Evolutionary conservation across 345 rosid species (phyloP).

Genomic region (Brassica rapa): DNA sequence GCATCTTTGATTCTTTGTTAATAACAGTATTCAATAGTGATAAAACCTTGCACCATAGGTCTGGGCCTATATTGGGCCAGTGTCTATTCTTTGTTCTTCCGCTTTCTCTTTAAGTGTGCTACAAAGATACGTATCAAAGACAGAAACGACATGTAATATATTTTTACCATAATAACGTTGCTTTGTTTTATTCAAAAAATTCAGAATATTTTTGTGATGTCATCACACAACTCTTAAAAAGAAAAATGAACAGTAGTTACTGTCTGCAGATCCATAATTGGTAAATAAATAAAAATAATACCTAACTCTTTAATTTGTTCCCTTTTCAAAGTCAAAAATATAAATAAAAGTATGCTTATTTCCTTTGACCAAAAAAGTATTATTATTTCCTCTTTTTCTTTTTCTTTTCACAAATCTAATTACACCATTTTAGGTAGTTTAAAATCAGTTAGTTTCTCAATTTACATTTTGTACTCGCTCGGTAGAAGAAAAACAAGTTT

Average conservation of each 20-base stretch:
- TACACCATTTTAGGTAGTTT: neutral
- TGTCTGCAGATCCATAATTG: conserved; percentile 13
- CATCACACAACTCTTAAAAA: conserved; percentile 4
- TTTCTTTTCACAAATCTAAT: conserved; percentile 5
- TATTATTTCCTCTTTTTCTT: neutral
- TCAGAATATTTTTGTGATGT: neutral
- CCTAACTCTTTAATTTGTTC: conserved; percentile 1
- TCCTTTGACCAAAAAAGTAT: neutral
- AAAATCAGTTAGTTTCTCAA: neutral
- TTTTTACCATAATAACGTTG: conserved; percentile 15
- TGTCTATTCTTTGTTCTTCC: neutral
- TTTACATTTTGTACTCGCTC: neutral
- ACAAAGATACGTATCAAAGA: conserved; percentile 12
- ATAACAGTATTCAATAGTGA: conserved; percentile 2
- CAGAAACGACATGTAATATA: conserved; percentile 5
- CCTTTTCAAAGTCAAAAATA: neutral
- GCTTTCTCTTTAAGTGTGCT: neutral
- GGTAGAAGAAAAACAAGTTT: neutral
- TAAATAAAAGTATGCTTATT: neutral
- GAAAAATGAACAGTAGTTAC: neutral
- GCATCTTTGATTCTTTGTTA: conserved; percentile 2
- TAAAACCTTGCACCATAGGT: neutral
- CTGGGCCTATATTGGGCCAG: conserved; percentile 35
- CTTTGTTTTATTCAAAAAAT: neutral
- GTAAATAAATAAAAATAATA: conserved; percentile 9